phyloP scores from a whole-genome alignment of 2,329 filamentous ascomycete species.

The Penicillium sclerotigenum region DNA sequence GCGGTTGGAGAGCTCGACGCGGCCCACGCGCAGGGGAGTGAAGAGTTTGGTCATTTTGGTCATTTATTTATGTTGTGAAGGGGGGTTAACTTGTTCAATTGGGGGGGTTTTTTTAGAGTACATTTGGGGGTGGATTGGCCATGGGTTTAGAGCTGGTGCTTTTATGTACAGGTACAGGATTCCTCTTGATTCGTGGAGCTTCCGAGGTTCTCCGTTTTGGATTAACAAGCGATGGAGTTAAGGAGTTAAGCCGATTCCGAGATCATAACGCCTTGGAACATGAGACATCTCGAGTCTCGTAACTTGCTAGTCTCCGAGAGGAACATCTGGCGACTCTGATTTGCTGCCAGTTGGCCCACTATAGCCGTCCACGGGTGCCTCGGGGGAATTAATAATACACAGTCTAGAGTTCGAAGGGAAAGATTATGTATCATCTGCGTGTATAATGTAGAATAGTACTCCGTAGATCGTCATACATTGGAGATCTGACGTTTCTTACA shows the following conservation, averaged over 20 bases:
- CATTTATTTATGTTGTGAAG: neutral
- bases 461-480: neutral
- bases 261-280: neutral
- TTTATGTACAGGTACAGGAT: too few species aligned
- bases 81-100: neutral
- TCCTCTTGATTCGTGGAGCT: neutral
- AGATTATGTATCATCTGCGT: neutral
- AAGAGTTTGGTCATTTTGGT: constrained; percentile 30
- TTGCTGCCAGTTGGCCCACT: neutral
- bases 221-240: neutral
- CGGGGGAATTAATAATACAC: constrained; percentile 4
- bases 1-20: constrained; percentile 43
- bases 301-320: neutral
- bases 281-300: neutral
- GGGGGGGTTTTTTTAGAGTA: neutral
- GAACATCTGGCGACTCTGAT: neutral
- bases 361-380: neutral
- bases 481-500: neutral
- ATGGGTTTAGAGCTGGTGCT: neutral
- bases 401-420: neutral
- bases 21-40: constrained; percentile 43
- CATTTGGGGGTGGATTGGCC: neutral
- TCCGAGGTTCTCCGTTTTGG: neutral
- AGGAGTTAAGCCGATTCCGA: neutral
- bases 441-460: neutral